Conservation (phyloP, 305 asterid genomes). For the Fraxinus sp. region DNA sequence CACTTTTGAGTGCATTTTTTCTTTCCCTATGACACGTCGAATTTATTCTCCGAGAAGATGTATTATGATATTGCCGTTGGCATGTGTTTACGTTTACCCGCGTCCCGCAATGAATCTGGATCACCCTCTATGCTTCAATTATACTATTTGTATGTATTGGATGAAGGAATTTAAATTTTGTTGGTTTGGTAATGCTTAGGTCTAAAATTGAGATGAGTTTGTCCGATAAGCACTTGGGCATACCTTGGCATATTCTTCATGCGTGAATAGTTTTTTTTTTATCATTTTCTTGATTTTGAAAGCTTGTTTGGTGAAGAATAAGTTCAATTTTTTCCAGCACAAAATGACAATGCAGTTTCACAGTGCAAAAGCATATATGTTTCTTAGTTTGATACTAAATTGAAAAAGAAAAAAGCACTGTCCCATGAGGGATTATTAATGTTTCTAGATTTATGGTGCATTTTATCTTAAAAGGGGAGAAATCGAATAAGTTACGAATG, state of each 20-base stretch:
- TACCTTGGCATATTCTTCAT: background rate
- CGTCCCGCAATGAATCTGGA: background rate
- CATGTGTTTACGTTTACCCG: background rate
- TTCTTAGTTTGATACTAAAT: background rate
- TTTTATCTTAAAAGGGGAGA: background rate
- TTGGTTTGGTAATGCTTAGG: background rate
- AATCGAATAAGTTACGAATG: background rate
- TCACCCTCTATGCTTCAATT: background rate
- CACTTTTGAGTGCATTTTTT: background rate
- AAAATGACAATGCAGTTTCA: background rate
- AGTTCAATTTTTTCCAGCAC: background rate
- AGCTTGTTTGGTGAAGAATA: background rate
- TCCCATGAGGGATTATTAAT: background rate
- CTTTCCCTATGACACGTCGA: background rate
- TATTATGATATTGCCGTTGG: background rate
- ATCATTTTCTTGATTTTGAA: background rate
- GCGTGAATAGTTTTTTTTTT: background rate
- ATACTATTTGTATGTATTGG: background rate
- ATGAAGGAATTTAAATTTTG: background rate
- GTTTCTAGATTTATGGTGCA: background rate
- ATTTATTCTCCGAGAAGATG: background rate
- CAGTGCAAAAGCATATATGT: background rate
- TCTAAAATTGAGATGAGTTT: background rate
- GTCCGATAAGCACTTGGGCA: background rate
- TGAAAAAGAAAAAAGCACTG: background rate